phyloP scores from a whole-genome alignment of 73 alveolate genomes.

The Tetrahymena malaccensis region DNA sequence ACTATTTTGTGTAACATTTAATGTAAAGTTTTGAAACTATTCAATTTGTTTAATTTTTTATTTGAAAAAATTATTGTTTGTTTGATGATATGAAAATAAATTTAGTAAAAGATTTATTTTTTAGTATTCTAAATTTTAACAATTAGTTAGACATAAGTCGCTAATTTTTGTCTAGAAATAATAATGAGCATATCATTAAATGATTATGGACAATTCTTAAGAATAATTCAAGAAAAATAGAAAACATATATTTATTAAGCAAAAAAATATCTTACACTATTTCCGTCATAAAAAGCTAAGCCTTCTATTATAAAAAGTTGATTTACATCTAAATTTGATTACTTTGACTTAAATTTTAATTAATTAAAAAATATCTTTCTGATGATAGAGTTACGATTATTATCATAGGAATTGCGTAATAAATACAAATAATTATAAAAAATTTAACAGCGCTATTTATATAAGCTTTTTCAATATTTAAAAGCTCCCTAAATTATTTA shows the following conservation, averaged over 20 bases:
- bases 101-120: no score
- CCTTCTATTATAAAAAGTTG: not conserved
- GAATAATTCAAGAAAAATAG: not conserved
- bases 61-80: no score
- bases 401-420: not conserved
- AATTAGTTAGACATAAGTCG: no score
- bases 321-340: not conserved
- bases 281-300: not conserved
- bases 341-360: not conserved
- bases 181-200: no score
- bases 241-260: not conserved
- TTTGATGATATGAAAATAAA: no score
- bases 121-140: no score
- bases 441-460: not conserved
- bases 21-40: no score
- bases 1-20: no score
- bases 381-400: not conserved
- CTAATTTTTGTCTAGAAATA: no score
- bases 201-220: not conserved
- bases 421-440: not conserved
- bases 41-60: no score
- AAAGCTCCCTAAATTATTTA: not conserved
- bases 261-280: not conserved
- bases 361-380: not conserved
- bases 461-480: not conserved